Conservation (phyloP, 768 basidiomycete genomes). For the Omphalotus guepiniiformis region DNA sequence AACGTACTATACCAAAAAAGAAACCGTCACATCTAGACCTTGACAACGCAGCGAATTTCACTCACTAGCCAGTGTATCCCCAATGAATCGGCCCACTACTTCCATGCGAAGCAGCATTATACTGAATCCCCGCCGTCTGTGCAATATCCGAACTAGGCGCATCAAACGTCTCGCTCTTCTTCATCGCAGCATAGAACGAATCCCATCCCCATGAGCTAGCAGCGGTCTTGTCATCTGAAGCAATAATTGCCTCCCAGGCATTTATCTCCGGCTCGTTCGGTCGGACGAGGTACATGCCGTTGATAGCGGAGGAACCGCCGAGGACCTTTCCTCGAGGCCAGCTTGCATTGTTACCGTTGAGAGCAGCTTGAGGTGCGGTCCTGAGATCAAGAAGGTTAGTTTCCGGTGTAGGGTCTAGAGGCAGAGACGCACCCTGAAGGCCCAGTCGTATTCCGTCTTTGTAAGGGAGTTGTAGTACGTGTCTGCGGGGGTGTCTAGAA, state of each 20-base stretch:
- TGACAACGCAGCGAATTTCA: not conserved
- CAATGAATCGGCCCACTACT: slow-evolving; percentile 37
- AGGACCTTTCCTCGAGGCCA: slow-evolving; percentile 70
- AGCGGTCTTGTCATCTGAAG: slow-evolving; percentile 23
- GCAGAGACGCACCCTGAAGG: slow-evolving; percentile 27
- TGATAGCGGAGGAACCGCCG: slow-evolving; percentile 66
- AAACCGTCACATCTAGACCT: not conserved
- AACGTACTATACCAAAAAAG: slow-evolving; percentile 25
- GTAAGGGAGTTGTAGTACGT: slow-evolving; percentile 51
- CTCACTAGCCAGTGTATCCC: slow-evolving; percentile 21
- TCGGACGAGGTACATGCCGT: slow-evolving; percentile 63
- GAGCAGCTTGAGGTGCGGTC: slow-evolving; percentile 43
- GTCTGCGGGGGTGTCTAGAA: slow-evolving; percentile 44
- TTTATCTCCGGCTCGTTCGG: slow-evolving; percentile 45
- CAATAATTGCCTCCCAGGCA: slow-evolving; percentile 35
- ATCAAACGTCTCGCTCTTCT: slow-evolving; percentile 49
- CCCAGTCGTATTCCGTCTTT: slow-evolving; percentile 50
- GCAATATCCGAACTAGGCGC: slow-evolving; percentile 37
- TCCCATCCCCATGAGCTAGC: slow-evolving; percentile 39
- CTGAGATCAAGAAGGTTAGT: no score
- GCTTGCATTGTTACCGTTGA: slow-evolving; percentile 35
- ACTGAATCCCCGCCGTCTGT: slow-evolving; percentile 34
- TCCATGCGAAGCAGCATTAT: slow-evolving; percentile 40
- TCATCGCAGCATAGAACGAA: slow-evolving; percentile 35
- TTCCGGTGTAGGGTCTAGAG: not conserved